Evolutionary conservation across 179 eudicot species (phyloP).

Genomic region (Camellia oleifera): DNA sequence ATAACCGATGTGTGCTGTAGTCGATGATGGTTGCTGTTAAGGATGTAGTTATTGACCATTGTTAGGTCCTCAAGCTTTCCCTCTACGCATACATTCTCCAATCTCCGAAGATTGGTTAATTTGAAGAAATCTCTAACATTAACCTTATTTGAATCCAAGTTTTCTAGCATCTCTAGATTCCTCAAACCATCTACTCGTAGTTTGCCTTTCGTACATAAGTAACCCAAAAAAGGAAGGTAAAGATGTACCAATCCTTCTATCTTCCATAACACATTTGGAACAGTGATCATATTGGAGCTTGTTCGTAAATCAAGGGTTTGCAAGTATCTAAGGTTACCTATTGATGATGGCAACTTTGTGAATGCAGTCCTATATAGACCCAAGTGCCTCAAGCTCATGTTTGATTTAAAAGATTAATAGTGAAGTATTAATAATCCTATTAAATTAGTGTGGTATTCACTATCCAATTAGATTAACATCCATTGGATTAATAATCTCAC

Average conservation of each 20-base stretch:
- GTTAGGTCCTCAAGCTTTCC: background rate
- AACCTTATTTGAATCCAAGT: slow-evolving; percentile 1
- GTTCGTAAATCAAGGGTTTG: background rate
- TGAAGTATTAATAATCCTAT: too few species aligned
- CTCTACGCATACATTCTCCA: background rate
- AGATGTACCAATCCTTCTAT: slow-evolving; percentile 5
- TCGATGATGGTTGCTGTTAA: background rate
- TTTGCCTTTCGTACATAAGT: background rate
- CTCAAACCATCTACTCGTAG: background rate
- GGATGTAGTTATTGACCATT: background rate
- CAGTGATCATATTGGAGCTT: background rate
- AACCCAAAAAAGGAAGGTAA: background rate
- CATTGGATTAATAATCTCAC: too few species aligned
- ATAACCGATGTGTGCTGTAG: background rate
- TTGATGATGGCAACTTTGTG: background rate
- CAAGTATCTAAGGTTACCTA: background rate
- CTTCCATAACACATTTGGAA: background rate
- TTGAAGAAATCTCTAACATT: slow-evolving; percentile 11
- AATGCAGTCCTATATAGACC: background rate
- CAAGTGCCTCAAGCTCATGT: too few species aligned
- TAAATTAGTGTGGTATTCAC: too few species aligned
- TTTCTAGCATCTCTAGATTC: slow-evolving; percentile 16
- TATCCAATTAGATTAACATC: too few species aligned
- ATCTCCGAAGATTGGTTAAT: slow-evolving; percentile 14
- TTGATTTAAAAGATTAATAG: too few species aligned